Percentiles rank a stretch among this genome's conserved stretches.
These are phyloP conservation scores for Blastobotrys chiropterorum DNA, from an alignment of 805 yeast genomes.

Conservation along the genomic window DNA sequence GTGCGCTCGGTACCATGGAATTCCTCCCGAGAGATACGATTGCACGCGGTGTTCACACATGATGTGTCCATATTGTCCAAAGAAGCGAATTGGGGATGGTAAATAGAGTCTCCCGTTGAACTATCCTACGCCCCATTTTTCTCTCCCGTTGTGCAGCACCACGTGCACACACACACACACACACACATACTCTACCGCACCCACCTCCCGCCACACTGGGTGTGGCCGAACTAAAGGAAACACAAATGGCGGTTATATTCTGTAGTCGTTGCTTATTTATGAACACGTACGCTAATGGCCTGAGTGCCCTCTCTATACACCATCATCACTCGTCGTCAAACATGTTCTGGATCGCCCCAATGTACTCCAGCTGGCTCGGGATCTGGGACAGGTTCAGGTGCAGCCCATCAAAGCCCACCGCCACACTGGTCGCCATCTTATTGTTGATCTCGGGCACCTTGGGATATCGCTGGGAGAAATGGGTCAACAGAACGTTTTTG, in stretches of 20 bases:
- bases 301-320: no score
- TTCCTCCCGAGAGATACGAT: slow-evolving; percentile 25
- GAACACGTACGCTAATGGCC: no score
- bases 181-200: no score
- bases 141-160: no score
- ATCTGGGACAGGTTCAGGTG: slow-evolving; percentile 41
- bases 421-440: slow-evolving; percentile 17
- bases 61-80: slow-evolving; percentile 30
- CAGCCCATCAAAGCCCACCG: slow-evolving; percentile 66
- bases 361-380: slow-evolving; percentile 26
- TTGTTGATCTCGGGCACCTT: slow-evolving; percentile 37
- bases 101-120: no score
- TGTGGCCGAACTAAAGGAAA: no score
- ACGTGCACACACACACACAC: no score
- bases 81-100: slow-evolving; percentile 20
- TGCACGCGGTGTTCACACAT: slow-evolving; percentile 28
- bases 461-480: slow-evolving; percentile 86
- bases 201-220: no score
- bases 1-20: slow-evolving; percentile 27
- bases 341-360: slow-evolving; percentile 18
- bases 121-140: no score
- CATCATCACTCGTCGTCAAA: no score
- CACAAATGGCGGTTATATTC: no score
- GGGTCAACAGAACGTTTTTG: slow-evolving; percentile 68
- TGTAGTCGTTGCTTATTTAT: no score